These are phyloP conservation scores for Russula sp. DNA, from an alignment of 768 basidiomycete species.

Conservation along the genomic window DNA sequence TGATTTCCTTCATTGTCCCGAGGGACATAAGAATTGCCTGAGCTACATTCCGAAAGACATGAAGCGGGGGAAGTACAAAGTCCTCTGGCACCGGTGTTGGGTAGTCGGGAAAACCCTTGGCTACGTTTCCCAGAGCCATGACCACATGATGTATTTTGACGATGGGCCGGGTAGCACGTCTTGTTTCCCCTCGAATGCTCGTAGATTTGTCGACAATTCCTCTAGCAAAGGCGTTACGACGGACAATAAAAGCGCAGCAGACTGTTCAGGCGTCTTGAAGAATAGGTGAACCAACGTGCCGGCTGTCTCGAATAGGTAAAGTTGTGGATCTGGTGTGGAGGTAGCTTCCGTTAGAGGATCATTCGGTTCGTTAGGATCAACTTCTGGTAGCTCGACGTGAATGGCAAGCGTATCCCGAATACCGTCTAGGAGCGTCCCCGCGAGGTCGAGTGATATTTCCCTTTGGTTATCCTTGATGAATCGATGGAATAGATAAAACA, in stretches of 20 bases:
- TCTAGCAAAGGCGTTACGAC: slow-evolving; percentile 78
- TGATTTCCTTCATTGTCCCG: slow-evolving; percentile 81
- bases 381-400: slow-evolving; percentile 67
- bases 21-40: slow-evolving; percentile 83
- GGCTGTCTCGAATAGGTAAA: slow-evolving; percentile 90
- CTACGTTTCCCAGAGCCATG: slow-evolving; percentile 90
- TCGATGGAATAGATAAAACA: slow-evolving; percentile 88
- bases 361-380: slow-evolving; percentile 64
- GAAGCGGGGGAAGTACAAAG: slow-evolving; percentile 63
- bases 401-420: slow-evolving; percentile 76
- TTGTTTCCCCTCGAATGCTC: slow-evolving; percentile 48
- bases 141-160: slow-evolving; percentile 88
- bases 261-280: slow-evolving; percentile 58
- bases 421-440: slow-evolving; percentile 62
- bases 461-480: slow-evolving; percentile 81
- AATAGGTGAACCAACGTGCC: slow-evolving; percentile 82
- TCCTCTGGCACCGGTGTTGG: slow-evolving; percentile 62
- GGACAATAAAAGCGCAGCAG: slow-evolving; percentile 62
- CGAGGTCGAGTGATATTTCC: slow-evolving; percentile 70
- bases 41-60: slow-evolving; percentile 78
- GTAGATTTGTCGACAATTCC: slow-evolving; percentile 55
- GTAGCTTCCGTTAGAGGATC: slow-evolving; percentile 69
- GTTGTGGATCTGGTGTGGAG: slow-evolving; percentile 75
- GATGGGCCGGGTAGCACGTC: slow-evolving; percentile 76
- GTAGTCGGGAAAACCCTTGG: slow-evolving; percentile 95